Evolutionary conservation across 306 rosid genomes (phyloP).

Genomic region (Rosa rugosa): DNA sequence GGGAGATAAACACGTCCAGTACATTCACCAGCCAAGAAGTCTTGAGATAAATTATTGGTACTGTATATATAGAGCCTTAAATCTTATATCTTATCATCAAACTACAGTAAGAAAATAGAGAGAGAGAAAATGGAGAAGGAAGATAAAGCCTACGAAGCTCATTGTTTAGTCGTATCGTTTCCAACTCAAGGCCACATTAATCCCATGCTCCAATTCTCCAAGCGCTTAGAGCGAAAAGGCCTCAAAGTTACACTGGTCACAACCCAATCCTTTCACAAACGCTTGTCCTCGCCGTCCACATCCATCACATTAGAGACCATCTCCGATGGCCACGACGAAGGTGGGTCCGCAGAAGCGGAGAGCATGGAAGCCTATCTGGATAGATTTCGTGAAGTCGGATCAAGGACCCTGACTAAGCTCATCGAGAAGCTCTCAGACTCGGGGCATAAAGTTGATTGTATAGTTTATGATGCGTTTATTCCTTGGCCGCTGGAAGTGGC

Average conservation of each 20-base stretch:
- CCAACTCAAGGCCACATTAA: conserved; percentile 45
- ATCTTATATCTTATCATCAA: background rate
- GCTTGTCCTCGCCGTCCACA: background rate
- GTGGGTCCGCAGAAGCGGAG: background rate
- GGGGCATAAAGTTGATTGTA: conserved; percentile 26
- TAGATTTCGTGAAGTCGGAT: conserved; percentile 26
- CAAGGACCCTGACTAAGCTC: conserved; percentile 25
- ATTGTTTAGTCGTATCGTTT: conserved; percentile 32
- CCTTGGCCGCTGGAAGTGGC: conserved; percentile 47
- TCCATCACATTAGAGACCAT: conserved; percentile 29
- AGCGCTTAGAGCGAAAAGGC: conserved; percentile 36
- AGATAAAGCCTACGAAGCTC: conserved; percentile 18
- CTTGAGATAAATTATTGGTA: background rate
- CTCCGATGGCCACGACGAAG: conserved; percentile 44
- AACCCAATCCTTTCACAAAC: conserved; percentile 8
- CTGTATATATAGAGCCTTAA: no score
- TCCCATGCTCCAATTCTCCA: conserved; percentile 43
- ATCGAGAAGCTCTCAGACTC: conserved; percentile 14
- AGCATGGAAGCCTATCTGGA: background rate
- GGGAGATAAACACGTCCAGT: background rate
- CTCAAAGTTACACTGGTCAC: conserved; percentile 33
- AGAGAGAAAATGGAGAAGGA: conserved; percentile 16
- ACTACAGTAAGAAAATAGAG: background rate
- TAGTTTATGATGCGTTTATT: conserved; percentile 19
- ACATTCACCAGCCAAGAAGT: background rate